These are phyloP conservation scores for Hypoxylon trugodes DNA, from an alignment of 495 filamentous ascomycete genomes.

Conservation along the genomic window DNA sequence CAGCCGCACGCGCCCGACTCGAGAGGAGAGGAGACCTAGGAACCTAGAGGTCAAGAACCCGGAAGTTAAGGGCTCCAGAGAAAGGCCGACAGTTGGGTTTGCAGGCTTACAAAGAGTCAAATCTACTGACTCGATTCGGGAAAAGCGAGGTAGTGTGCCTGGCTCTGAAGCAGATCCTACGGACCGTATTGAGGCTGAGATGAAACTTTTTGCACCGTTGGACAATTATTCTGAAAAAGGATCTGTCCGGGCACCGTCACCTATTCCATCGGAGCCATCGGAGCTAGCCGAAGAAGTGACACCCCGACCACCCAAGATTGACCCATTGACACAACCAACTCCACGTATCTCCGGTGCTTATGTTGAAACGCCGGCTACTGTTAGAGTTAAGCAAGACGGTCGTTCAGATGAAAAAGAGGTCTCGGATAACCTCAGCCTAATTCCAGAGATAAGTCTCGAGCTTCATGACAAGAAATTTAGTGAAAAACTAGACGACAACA, in stretches of 20 bases:
- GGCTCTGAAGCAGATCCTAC: slow-evolving; percentile 63
- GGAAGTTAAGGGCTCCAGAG: slow-evolving; percentile 39
- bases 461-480: slow-evolving; percentile 27
- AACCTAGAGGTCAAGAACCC: slow-evolving; percentile 28
- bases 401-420: slow-evolving; percentile 7
- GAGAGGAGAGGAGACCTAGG: slow-evolving; percentile 19
- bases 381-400: slow-evolving; percentile 47
- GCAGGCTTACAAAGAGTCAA: slow-evolving; percentile 44
- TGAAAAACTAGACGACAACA: slow-evolving; percentile 4
- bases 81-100: slow-evolving; percentile 52
- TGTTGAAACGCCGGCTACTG: slow-evolving; percentile 59
- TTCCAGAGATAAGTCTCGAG: not conserved
- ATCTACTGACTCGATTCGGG: slow-evolving; percentile 50
- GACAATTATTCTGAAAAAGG: slow-evolving; percentile 63
- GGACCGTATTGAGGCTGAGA: slow-evolving; percentile 63
- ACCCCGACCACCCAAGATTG: slow-evolving; percentile 51
- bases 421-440: not conserved
- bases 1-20: slow-evolving; percentile 22
- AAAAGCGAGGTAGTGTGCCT: slow-evolving; percentile 50
- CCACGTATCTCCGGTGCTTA: slow-evolving; percentile 61
- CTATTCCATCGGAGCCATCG: slow-evolving; percentile 42
- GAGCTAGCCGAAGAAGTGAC: slow-evolving; percentile 54
- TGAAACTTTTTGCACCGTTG: slow-evolving; percentile 61
- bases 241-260: slow-evolving; percentile 59
- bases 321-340: slow-evolving; percentile 59